A percentile compares a stretch with the other conserved stretches of the same genome.
Conservation (phyloP, 2,329 filamentous ascomycete genomes). For the Leptosphaerulina australis region DNA sequence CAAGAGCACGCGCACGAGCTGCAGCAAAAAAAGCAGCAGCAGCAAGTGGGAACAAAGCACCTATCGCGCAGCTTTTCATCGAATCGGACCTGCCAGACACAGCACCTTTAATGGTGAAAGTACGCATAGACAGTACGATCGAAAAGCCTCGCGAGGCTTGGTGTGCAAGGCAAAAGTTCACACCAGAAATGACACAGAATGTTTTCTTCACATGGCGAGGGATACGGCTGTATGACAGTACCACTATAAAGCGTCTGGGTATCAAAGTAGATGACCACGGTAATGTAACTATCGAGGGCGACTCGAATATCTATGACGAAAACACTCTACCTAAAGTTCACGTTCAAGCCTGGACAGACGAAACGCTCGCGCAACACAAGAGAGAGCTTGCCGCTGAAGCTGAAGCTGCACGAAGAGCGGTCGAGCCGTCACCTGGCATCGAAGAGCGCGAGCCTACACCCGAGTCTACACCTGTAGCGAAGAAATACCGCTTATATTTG, state of each 20-base stretch:
- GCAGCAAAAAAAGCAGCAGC: slow-evolving; percentile 27
- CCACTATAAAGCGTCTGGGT: slow-evolving; percentile 58
- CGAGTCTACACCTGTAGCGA: slow-evolving; percentile 24
- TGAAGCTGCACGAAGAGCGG: slow-evolving; percentile 46
- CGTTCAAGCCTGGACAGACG: slow-evolving; percentile 77
- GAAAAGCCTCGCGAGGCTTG: slow-evolving; percentile 71
- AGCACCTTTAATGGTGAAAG: slow-evolving; percentile 65
- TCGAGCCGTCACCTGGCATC: slow-evolving; percentile 32
- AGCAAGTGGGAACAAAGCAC: slow-evolving; percentile 19
- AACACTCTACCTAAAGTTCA: slow-evolving; percentile 63
- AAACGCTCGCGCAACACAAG: slow-evolving; percentile 63
- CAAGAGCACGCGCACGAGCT: slow-evolving; percentile 31
- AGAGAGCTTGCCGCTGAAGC: slow-evolving; percentile 38
- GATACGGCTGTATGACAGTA: slow-evolving; percentile 74
- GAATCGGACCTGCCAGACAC: slow-evolving; percentile 68
- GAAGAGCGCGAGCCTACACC: slow-evolving; percentile 28
- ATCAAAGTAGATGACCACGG: slow-evolving; percentile 58
- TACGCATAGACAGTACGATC: slow-evolving; percentile 71
- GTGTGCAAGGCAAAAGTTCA: slow-evolving; percentile 66
- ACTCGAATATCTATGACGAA: slow-evolving; percentile 59
- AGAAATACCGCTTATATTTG: slow-evolving; percentile 56
- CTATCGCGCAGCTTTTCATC: slow-evolving; percentile 68
- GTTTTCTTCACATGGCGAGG: slow-evolving; percentile 82
- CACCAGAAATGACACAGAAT: slow-evolving; percentile 55
- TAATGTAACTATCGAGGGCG: slow-evolving; percentile 44